Evolutionary conservation across 352 stramenopile species (phyloP), one percentile per base, ranked within the genome.

Genomic region (Blastocystis sp.): DNA sequence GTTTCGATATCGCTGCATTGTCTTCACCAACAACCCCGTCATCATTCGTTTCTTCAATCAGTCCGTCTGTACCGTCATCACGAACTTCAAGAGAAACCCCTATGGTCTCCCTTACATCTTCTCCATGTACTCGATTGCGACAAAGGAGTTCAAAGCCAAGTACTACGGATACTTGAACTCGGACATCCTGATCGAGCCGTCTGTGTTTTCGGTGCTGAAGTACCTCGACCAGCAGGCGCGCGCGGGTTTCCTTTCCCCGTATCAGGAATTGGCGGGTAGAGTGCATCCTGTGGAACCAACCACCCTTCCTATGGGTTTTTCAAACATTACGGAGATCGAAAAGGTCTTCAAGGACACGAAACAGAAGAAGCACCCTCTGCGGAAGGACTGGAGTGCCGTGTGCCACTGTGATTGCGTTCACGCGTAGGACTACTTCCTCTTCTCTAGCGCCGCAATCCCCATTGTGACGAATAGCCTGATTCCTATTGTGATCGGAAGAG

Each of bases 131-230:
- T 39, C 9, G 12, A 35, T 16, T 41, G 71, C 55, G 4, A n/a
- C 33, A 50, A n/a, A 35, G 13, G 29, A 26, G 29, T 45, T 45
- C 19, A 26, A 81, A 26, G 71, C 71, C 24, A 19, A 63, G 45
- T 81, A 66, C 26, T 81, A 81, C 35, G 71, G 71, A 50, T 81
- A 81, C n/a, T 0, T 66, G 3, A 81, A 81, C 26, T 55, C 71
- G 3, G 71, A 81, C 33, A 81, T 81, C 31, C 33, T 81, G 3
- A 33, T 81, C 19, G 26, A 81, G 21, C 50, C 39, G 1, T 37
- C 71, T 39, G 16, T 81, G 9, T 81, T 81, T 63, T 41, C 65
- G 21, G 45, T 60, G 26, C 55, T 81, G 9, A n/a, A 65, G 12
- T 66, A 45, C 31, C 21, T 59, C 33, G 13, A 45, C 3, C n/a